phyloP scores from a whole-genome alignment of 2,329 filamentous ascomycete genomes.

The Chaetomium globosum region DNA sequence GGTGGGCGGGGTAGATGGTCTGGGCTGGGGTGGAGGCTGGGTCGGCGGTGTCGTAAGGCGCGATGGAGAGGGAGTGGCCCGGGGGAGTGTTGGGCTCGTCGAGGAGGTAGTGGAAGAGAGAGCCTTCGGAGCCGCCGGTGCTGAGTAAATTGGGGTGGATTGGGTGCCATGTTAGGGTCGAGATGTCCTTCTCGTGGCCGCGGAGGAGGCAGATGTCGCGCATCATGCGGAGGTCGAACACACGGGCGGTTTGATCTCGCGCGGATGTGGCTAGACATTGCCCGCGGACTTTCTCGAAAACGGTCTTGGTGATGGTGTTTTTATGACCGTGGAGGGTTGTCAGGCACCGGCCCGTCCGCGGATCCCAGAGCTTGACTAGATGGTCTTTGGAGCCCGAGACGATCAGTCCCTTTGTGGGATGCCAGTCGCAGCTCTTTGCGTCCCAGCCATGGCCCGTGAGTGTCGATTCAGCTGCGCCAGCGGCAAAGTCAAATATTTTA shows the following conservation, averaged over 20 bases:
- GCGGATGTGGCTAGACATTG: slow-evolving; percentile 88
- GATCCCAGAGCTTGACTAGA: slow-evolving; percentile 96
- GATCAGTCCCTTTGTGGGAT: slow-evolving; percentile 88
- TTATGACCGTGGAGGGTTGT: slow-evolving; percentile 97
- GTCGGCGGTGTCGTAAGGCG: slow-evolving; percentile 83
- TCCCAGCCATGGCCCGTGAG: slow-evolving; percentile 97
- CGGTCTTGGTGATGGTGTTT: slow-evolving; percentile 90
- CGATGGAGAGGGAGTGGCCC: slow-evolving; percentile 70
- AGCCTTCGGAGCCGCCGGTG: slow-evolving; percentile 86
- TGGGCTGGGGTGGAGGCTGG: slow-evolving; percentile 79
- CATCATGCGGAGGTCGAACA: slow-evolving; percentile 98
- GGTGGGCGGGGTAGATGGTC: slow-evolving; percentile 90
- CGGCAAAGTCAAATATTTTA: slow-evolving; percentile 95
- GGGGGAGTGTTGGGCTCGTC: slow-evolving; percentile 87
- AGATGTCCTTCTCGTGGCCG: slow-evolving; percentile 95
- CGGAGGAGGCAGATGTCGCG: slow-evolving; percentile 91
- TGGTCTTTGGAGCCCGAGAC: slow-evolving; percentile 98
- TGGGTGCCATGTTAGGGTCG: slow-evolving; percentile 90
- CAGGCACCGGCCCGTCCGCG: slow-evolving; percentile 83
- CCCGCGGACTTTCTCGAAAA: slow-evolving; percentile 84
- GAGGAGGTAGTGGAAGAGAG: slow-evolving; percentile 90
- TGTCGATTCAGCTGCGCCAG: slow-evolving; percentile 77
- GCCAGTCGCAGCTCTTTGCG: slow-evolving; percentile 96
- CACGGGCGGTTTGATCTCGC: slow-evolving; percentile 85
- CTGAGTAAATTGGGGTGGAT: slow-evolving; percentile 86